phyloP scores from a whole-genome alignment of 345 rosid genomes.

The Corymbia maculata region DNA sequence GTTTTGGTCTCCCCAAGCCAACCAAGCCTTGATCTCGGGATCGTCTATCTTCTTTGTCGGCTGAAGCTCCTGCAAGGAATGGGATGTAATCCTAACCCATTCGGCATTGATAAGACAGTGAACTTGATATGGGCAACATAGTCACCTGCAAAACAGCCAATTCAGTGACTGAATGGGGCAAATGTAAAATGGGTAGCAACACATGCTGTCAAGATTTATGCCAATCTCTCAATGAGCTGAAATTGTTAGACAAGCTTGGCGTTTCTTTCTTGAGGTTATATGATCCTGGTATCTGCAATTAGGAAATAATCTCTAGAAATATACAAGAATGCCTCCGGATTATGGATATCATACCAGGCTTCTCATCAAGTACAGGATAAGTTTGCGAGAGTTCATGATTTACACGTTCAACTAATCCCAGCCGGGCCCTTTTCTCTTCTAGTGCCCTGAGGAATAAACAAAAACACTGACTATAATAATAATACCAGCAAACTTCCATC shows the following conservation, averaged over 20 bases:
- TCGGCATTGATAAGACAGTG: conserved; percentile 90
- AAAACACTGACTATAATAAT: neutral
- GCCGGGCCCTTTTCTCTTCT: conserved; percentile 95
- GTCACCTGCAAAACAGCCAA: conserved; percentile 45
- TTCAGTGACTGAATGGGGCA: neutral
- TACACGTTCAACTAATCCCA: conserved; percentile 93
- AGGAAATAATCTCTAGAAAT: neutral
- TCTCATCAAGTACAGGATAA: conserved; percentile 94
- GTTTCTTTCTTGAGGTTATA: neutral
- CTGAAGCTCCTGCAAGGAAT: conserved; percentile 67
- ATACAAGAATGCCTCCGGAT: neutral
- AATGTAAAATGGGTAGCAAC: neutral
- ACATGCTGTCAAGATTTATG: neutral
- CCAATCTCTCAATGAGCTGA: neutral
- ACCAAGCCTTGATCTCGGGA: conserved; percentile 95
- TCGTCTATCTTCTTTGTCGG: conserved; percentile 73
- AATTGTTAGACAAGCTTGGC: neutral
- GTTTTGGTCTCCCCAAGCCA: conserved; percentile 82
- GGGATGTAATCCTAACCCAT: conserved; percentile 89
- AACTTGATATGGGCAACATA: conserved; percentile 84
- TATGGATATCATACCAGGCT: conserved; percentile 47
- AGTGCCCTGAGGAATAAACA: conserved; percentile 41
- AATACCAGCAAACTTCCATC: neutral
- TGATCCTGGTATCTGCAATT: neutral
- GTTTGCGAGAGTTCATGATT: conserved; percentile 94